A percentile compares a stretch with the other conserved stretches of the same genome.
These are phyloP conservation scores for Lycium ferocissimum DNA, from an alignment of 257 asterid species.

Conservation along the genomic window DNA sequence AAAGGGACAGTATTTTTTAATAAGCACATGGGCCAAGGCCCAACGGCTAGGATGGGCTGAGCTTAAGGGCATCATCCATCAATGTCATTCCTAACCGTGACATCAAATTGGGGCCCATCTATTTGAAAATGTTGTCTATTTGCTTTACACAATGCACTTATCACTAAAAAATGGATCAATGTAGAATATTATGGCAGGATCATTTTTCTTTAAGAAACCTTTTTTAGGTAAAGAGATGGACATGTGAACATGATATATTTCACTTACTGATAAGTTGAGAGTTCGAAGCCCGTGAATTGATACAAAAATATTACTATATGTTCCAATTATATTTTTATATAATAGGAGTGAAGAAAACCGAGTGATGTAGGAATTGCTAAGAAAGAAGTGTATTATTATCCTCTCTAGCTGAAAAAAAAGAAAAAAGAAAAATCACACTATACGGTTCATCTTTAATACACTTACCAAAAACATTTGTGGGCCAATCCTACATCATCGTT, in stretches of 20 bases:
- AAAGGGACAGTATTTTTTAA: slow-evolving; percentile 41
- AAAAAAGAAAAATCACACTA: neutral
- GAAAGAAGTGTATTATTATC: neutral
- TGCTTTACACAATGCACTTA: neutral
- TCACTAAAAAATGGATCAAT: neutral
- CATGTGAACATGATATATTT: neutral
- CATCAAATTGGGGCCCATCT: slow-evolving; percentile 26
- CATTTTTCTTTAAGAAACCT: too few relatives aligned
- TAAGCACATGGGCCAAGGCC: slow-evolving; percentile 38
- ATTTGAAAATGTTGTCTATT: neutral
- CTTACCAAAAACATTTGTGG: neutral
- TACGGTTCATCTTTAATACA: neutral
- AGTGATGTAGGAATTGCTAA: neutral
- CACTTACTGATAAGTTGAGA: neutral
- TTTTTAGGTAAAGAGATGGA: neutral
- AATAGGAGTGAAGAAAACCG: neutral
- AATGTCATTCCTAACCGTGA: neutral
- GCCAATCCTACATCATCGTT: neutral
- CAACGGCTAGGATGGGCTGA: slow-evolving; percentile 41
- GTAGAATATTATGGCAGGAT: slow-evolving; percentile 9
- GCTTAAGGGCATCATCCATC: slow-evolving; percentile 6
- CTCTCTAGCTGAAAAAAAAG: too few relatives aligned
- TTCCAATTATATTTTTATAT: neutral
- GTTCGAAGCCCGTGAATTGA: neutral
- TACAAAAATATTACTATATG: neutral